Base-by-base conservation (phyloP, 108 stramenopile species). In the Skeletonema potamos region DNA sequence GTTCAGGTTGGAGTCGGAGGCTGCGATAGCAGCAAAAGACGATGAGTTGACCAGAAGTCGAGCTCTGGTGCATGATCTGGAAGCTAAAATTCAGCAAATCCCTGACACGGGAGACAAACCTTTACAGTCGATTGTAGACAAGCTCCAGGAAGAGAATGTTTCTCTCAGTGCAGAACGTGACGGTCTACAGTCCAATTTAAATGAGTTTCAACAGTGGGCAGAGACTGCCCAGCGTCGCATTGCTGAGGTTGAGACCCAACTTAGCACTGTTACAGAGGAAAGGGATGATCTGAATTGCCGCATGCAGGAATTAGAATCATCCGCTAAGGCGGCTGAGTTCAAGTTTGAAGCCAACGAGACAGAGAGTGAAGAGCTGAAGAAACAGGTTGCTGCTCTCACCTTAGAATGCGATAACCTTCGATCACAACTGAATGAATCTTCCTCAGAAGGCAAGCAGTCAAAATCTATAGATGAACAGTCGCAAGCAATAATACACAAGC, bases 171-270 rank as follows among this genome's bases (percentile, higher is more conserved):
- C 65, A 12, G 64, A 72, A 58, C 43, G 70, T 22, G 74, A 72
- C n/a, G 78, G 79, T 43, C 36, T 85, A 15, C 68, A 84, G 41
- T 64, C 37, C 22, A 84, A 72, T 37, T 30, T 87, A 33, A 54
- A 55, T 48, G 83, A 87, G 75, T 86, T 89, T 39, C 72, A 84
- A 41, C 64, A 74, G 24, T 89, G 88, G 88, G 62, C 83, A 24
- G 85, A 85, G 13, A 65, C 77, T 43, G 83, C 79, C 1, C 86
- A 87, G 63, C 51, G 33, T 37, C 83, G 82, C 34, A 82, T 87
- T 27, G 56, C 77, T 26, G 86, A 89, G 27, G 56, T 89, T 33
- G 66, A 87, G 36, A 48, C 69, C 7, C 73, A 77, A 7, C 27
- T 73, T 0, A 28, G 65, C 37, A 65, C 64, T 39, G 65, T 67